Base-by-base conservation (phyloP, 805 yeast genomes). In the Blastobotrys chiropterorum region DNA sequence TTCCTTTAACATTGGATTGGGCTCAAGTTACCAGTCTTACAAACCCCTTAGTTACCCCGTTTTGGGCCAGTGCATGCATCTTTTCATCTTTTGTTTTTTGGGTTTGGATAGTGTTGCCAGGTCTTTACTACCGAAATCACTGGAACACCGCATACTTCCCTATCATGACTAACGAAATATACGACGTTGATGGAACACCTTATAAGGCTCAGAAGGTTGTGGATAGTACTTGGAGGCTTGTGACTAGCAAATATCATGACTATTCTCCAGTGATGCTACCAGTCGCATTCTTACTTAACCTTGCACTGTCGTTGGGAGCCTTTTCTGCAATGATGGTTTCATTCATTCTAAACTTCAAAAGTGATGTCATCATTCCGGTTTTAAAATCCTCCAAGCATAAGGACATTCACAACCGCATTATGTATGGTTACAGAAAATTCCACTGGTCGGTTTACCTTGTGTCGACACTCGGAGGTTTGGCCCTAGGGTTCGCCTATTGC, bases 111-210 rank as follows among this genome's bases (percentile, higher is more conserved):
- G 62, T 80, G 53, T 57, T 72, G 22, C 66, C 78, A 16, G 76
- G 73, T 7, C 58, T 82, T 38, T 77, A 79, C 63, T 71, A 76
- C 56, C 71, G 76, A 17, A 81, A 82, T 67, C 71, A 74, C 44
- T 78, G 82, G 79, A 78, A 78, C 63, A 76, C 83, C 8, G 74
- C 77, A 55, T 82, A 75, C 67, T 65, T 83, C 62, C 88, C 89
- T 34, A 75, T 82, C 59, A 72, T 80, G 61, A 68, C 81, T n/a
- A 79, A 79, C 62, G 63, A 67, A 11, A 60, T 82, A 34, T 81
- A 72, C 65, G 74, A 77, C 53, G 81, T 81, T 59, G 72, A 69
- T 44, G 87, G 82, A 16, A 63, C 69, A 34, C 59, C 70, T 0
- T 82, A 72, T 63, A 67, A 76, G 21, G 78, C 81, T 46, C 72